Conservation (phyloP, 805 yeast species). For the Candida koratica region DNA sequence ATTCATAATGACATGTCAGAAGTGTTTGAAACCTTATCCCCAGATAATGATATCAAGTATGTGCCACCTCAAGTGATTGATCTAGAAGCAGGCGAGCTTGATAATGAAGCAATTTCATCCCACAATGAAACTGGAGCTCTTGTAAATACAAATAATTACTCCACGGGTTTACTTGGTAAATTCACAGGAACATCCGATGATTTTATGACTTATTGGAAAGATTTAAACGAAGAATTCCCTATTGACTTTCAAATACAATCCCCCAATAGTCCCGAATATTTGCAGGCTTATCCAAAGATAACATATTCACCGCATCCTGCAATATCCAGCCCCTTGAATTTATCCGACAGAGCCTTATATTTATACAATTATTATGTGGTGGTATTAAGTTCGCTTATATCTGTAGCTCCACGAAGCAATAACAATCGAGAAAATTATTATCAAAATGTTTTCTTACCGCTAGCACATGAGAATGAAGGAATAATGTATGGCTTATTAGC, state of each 20-base stretch:
- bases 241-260: not conserved
- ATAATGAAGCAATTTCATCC: not conserved
- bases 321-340: slow-evolving; percentile 10
- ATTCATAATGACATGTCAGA: slow-evolving; percentile 2
- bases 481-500: slow-evolving; percentile 51
- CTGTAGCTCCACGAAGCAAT: slow-evolving; percentile 42
- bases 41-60: slow-evolving; percentile 2
- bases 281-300: slow-evolving; percentile 1
- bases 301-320: slow-evolving; percentile 1
- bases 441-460: slow-evolving; percentile 50
- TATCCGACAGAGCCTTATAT: slow-evolving; percentile 12
- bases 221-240: slow-evolving; percentile 5
- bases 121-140: no score
- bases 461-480: slow-evolving; percentile 50
- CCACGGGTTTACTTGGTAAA: not conserved
- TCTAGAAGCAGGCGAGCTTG: not conserved
- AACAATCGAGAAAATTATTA: slow-evolving; percentile 46
- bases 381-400: slow-evolving; percentile 38
- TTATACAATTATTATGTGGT: slow-evolving; percentile 50
- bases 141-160: not conserved
- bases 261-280: slow-evolving; percentile 6
- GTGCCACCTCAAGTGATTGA: not conserved
- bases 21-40: slow-evolving; percentile 2
- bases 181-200: slow-evolving; percentile 5
- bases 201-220: slow-evolving; percentile 7